These are phyloP conservation scores for Colletotrichum sublineola DNA, from an alignment of 2,329 filamentous ascomycete species.

Conservation along the genomic window DNA sequence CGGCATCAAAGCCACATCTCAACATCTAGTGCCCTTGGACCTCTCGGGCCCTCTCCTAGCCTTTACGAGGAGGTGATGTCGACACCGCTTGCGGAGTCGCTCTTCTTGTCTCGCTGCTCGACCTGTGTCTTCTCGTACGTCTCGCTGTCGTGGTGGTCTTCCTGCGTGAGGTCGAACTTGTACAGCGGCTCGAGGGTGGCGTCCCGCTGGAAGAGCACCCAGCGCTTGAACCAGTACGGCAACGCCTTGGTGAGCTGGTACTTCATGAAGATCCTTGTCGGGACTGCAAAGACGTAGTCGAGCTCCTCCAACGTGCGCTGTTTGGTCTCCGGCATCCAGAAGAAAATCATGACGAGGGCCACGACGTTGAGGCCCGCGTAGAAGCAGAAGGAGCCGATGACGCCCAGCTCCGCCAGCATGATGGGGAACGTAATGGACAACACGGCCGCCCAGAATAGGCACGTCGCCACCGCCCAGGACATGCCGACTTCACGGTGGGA, in stretches of 20 bases:
- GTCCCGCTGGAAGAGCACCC: slow-evolving; percentile 48
- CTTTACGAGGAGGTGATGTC: slow-evolving; percentile 13
- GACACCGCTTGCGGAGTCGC: slow-evolving; percentile 9
- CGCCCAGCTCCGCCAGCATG: slow-evolving; percentile 55
- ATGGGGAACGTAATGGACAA: slow-evolving; percentile 66
- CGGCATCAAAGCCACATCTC: neutral
- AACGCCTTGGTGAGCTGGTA: slow-evolving; percentile 52
- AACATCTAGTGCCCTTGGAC: neutral
- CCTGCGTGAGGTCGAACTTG: slow-evolving; percentile 52
- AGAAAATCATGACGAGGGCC: slow-evolving; percentile 68
- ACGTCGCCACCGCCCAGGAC: slow-evolving; percentile 73
- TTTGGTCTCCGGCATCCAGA: slow-evolving; percentile 72
- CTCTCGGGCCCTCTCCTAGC: neutral
- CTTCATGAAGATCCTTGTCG: slow-evolving; percentile 48
- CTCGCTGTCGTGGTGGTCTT: slow-evolving; percentile 48
- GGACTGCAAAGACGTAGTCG: slow-evolving; percentile 55
- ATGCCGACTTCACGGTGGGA: slow-evolving; percentile 75
- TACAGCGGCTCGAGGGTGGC: slow-evolving; percentile 59
- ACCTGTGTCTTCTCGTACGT: slow-evolving; percentile 55
- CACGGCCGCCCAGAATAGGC: slow-evolving; percentile 66
- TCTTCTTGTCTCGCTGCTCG: slow-evolving; percentile 53
- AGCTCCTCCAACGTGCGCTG: slow-evolving; percentile 65
- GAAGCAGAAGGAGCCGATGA: slow-evolving; percentile 59
- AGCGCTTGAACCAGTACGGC: slow-evolving; percentile 51
- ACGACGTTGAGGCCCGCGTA: slow-evolving; percentile 69